These are phyloP conservation scores for Monosporozyma unispora DNA, from an alignment of 805 yeast species.

Conservation along the genomic window DNA sequence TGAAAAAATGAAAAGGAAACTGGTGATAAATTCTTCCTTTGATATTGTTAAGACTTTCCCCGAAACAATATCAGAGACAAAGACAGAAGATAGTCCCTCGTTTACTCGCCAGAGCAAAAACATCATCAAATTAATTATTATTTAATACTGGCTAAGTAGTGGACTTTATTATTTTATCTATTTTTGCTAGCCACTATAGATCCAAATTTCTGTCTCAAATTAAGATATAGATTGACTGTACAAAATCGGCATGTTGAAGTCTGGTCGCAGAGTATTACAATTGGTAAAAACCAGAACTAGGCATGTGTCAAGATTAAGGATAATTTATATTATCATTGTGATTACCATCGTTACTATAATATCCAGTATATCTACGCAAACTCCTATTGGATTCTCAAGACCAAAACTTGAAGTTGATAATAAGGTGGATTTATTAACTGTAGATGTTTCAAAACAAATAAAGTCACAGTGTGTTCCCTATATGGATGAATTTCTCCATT, in stretches of 20 bases:
- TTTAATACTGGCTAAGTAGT: too few species aligned
- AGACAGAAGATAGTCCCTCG: too few species aligned
- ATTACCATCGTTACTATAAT: background rate
- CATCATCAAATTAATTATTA: too few species aligned
- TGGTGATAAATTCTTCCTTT: too few species aligned
- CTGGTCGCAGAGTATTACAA: background rate
- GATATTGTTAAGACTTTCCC: too few species aligned
- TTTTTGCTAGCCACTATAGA: too few species aligned
- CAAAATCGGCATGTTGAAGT: background rate
- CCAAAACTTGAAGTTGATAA: background rate
- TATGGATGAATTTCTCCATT: slow-evolving; percentile 1
- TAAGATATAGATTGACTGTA: too few species aligned
- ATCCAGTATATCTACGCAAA: background rate
- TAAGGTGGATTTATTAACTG: slow-evolving; percentile 8
- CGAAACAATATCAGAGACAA: too few species aligned
- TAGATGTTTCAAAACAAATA: slow-evolving; percentile 7
- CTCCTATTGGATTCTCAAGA: background rate
- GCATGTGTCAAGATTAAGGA: background rate
- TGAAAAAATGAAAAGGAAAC: too few species aligned
- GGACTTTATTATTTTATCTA: too few species aligned
- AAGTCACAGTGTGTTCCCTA: slow-evolving; percentile 4
- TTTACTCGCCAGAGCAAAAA: too few species aligned
- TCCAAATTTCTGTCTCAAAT: too few species aligned
- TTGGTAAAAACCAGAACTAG: background rate
- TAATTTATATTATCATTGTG: background rate